Evolutionary conservation across 805 yeast genomes (phyloP).

Genomic region (Wickerhamomyces alni): DNA sequence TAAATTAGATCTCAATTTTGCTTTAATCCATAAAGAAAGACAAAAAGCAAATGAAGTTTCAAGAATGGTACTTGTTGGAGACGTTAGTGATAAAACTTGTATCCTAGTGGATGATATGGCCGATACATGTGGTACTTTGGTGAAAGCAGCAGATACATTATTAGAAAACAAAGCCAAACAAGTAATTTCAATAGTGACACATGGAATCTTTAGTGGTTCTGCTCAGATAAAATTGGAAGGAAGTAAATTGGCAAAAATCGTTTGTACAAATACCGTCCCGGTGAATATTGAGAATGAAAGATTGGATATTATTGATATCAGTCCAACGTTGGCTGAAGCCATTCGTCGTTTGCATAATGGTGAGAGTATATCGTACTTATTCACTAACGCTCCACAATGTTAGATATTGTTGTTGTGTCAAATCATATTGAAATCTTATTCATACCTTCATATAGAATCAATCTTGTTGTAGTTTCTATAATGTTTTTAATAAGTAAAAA

Average conservation of each 20-base stretch:
- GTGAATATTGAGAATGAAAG: constrained; percentile 55
- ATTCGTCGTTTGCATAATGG: constrained; percentile 94
- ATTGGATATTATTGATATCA: constrained; percentile 76
- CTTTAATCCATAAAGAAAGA: constrained; percentile 94
- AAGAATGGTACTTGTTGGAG: constrained; percentile 94
- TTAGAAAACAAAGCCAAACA: constrained; percentile 74
- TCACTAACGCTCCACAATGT: constrained; percentile 53
- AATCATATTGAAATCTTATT: too few relatives aligned
- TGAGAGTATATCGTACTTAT: constrained; percentile 85
- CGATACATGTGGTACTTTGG: constrained; percentile 95
- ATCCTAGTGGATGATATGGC: constrained; percentile 96
- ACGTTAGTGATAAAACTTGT: constrained; percentile 78
- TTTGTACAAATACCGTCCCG: constrained; percentile 93
- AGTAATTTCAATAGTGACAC: constrained; percentile 93
- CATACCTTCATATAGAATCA: too few relatives aligned
- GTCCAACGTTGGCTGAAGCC: constrained; percentile 87
- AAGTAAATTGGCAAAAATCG: constrained; percentile 63
- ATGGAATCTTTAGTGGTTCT: constrained; percentile 84
- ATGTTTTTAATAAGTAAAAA: too few relatives aligned
- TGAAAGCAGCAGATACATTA: constrained; percentile 87
- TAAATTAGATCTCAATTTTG: constrained; percentile 84
- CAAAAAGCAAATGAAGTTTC: constrained; percentile 93
- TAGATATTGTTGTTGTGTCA: too few relatives aligned
- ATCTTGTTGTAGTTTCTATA: too few relatives aligned
- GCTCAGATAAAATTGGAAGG: constrained; percentile 70